These are phyloP conservation scores for Artemisia annua DNA, from an alignment of 129 eudicot species.

Conservation along the genomic window DNA sequence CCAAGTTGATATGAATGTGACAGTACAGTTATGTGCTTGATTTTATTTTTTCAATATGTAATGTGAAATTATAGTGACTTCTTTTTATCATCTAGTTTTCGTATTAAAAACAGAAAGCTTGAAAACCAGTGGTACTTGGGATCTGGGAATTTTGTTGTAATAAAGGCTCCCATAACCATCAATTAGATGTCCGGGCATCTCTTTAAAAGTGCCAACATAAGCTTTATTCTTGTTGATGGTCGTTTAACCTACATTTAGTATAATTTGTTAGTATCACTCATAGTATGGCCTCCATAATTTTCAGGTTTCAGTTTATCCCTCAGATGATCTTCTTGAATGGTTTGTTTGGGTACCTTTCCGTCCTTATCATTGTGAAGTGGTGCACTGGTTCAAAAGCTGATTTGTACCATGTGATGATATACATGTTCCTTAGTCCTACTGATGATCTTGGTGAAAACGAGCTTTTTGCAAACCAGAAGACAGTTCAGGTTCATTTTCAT, in stretches of 20 bases:
- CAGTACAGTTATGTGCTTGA: too few relatives aligned
- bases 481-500: slow-evolving; percentile 51
- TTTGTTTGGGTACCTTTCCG: slow-evolving; percentile 89
- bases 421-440: slow-evolving; percentile 96
- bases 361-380: slow-evolving; percentile 84
- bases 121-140: too few relatives aligned
- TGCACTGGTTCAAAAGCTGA: slow-evolving; percentile 94
- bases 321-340: slow-evolving; percentile 87
- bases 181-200: too few relatives aligned
- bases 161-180: too few relatives aligned
- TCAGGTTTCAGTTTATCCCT: slow-evolving; percentile 88
- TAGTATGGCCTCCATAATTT: slow-evolving; percentile 19
- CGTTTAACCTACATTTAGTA: not conserved
- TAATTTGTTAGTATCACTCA: not conserved
- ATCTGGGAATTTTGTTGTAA: too few relatives aligned
- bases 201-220: too few relatives aligned
- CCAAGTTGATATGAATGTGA: too few relatives aligned
- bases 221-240: too few relatives aligned
- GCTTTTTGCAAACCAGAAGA: slow-evolving; percentile 90
- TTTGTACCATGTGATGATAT: slow-evolving; percentile 91
- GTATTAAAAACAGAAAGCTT: too few relatives aligned
- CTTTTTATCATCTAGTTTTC: too few relatives aligned
- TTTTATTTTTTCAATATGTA: too few relatives aligned
- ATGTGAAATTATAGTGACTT: too few relatives aligned
- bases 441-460: slow-evolving; percentile 93